These are phyloP conservation scores for Spergularia marina DNA, from an alignment of 148 eudicot species.

Conservation along the genomic window DNA sequence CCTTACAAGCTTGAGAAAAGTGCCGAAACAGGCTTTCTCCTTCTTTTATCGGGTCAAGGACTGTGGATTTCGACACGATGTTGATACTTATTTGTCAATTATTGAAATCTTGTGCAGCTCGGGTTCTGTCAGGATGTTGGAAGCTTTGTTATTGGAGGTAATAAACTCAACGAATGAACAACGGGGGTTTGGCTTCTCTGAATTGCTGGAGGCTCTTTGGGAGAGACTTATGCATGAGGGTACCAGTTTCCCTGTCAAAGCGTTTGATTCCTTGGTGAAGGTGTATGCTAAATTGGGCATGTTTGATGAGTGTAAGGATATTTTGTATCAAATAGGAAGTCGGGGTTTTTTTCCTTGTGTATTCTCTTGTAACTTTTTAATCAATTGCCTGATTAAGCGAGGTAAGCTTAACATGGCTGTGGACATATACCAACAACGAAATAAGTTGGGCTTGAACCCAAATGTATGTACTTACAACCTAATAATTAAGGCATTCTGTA, in stretches of 20 bases:
- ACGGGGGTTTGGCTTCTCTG: conserved; percentile 40
- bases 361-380: conserved; percentile 48
- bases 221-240: conserved; percentile 36
- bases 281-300: conserved; percentile 47
- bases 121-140: conserved; percentile 38
- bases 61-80: conserved; percentile 49
- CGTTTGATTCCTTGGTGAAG: conserved; percentile 52
- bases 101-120: conserved; percentile 47
- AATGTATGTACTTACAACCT: conserved; percentile 64
- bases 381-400: conserved; percentile 42
- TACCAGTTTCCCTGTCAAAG: conserved; percentile 29
- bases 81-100: conserved; percentile 46
- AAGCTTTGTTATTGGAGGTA: conserved; percentile 41
- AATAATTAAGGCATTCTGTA: conserved; percentile 52
- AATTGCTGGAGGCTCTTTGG: conserved; percentile 47
- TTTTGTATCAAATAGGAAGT: conserved; percentile 40
- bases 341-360: conserved; percentile 45
- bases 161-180: conserved; percentile 31
- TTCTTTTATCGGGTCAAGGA: conserved; percentile 42
- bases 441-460: conserved; percentile 45
- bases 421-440: conserved; percentile 46
- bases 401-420: conserved; percentile 40
- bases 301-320: conserved; percentile 57
- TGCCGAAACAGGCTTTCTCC: conserved; percentile 44
- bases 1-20: conserved; percentile 30